Base-by-base conservation (phyloP, 2,329 filamentous ascomycete species). In the Claviceps arundinis region DNA sequence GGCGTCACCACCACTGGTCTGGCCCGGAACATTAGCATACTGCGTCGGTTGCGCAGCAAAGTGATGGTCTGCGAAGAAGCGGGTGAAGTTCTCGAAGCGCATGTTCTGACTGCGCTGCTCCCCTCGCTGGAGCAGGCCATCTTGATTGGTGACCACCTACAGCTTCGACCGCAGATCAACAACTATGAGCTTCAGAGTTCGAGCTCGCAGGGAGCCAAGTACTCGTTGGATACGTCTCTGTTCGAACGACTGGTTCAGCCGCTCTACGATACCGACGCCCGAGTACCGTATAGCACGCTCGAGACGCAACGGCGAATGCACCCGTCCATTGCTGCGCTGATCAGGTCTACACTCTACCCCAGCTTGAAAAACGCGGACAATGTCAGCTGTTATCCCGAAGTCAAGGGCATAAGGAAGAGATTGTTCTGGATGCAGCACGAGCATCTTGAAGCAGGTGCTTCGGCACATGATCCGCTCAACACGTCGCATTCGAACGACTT, bases 31-130 rank as follows among this genome's bases (percentile, higher is more conserved):
- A 62, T 80, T 0, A 62, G 69, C 0, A 56, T 77, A 1, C 65
- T 85, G 0, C 68, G 72, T 7, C 69, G 70, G 7, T 54, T 83
- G 1, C 60, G 65, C 6, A 66, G 68, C 37, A 82, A 83, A 54
- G 73, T 84, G 0, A 62, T 87, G 16, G 61, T 87, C 1, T 84
- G 78, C 37, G 83, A 87, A 60, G 83, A 87, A 59, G 83, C 83
- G 1, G 83, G 76, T 0, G 82, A 87, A 55, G 78, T 87, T 0
- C 68, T 86, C 37, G 84, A 87, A 60, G 70, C 78, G 0, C 81
- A 86, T 54, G 67, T 78, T 2, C 61, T 86, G 1, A 78, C 78
- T 0, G 73, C 81, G 0, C 61, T 86, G 4, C 65, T 83, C 0
- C 80, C 81, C 0, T 73, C 73, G 0, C 61, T 84, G 0, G 73